Evolutionary conservation across 2,329 filamentous ascomycete species (phyloP), one percentile per base, ranked within the genome.

Genomic region (Ilyonectria robusta): DNA sequence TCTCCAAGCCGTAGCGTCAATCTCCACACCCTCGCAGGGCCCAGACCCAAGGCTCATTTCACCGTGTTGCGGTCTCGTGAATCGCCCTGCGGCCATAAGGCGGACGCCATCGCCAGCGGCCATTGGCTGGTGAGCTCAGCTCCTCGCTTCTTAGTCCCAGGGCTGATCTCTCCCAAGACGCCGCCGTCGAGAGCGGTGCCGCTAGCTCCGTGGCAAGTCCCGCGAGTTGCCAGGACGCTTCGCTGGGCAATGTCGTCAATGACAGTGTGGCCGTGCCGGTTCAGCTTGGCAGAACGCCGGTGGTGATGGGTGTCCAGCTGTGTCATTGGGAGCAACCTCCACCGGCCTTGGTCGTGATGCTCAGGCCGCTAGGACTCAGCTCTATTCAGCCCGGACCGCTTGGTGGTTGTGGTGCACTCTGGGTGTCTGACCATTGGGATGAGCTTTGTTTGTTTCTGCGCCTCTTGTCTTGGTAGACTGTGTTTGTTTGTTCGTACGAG

Each of bases 141-240:
- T 54, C 40, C 23, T 35, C 37, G 11, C 46, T 56, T 55, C 29
- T 40, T 60, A 31, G 51, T 61, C 53, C 47, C 57, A 61, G 51
- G 62, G 57, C 62, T 65, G 62, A 57, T 62, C 51, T 40, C 19
- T 42, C 8, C n/a, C 46, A 31, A 15, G 40, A 35, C 37, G 37
- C 42, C 54, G 40, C 55, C 56, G 54, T 53, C 26, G 17, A 15
- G 35, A 47, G 33, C 46, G 40, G 8, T 60, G 51, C 62, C 57
- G 62, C 51, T 65, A 65, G 62, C 57, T 46, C 51, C 9, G 37
- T 46, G 57, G 50, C 40, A 50, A 35, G 6, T 26, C 15, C 40
- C 15, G 37, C 13, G 15, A 6, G 40, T 42, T 42, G 40, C 31
- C 31, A 33, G 8, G 31, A 33, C 31, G 31, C 31, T 11, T 11